These are phyloP conservation scores for Rhododendron simsii DNA, from an alignment of 148 eudicot species.

Conservation along the genomic window DNA sequence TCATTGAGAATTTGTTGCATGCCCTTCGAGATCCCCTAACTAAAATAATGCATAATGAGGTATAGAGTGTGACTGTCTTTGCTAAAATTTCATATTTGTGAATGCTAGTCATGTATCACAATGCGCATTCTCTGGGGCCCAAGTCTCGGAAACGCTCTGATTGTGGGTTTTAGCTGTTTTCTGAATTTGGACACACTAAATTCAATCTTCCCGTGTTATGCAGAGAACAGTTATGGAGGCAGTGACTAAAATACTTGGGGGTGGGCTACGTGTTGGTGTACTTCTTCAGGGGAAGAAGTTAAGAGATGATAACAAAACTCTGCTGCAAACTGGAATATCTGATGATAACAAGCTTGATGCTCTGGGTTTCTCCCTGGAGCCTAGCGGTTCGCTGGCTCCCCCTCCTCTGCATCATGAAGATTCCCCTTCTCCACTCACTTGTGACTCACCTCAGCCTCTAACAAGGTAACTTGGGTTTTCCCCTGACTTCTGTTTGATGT, in stretches of 20 bases:
- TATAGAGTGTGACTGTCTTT: background rate
- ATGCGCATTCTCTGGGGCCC: background rate
- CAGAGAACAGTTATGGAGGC: conserved; percentile 95
- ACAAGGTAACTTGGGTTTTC: conserved; percentile 42
- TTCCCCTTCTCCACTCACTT: conserved; percentile 28
- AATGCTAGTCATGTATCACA: background rate
- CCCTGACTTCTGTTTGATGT: background rate
- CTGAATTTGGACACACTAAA: background rate
- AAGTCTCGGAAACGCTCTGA: background rate
- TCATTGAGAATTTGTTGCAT: background rate
- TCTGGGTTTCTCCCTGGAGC: conserved; percentile 80
- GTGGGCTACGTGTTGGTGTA: conserved; percentile 78
- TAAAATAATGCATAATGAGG: background rate
- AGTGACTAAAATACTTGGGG: conserved; percentile 70
- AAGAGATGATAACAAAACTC: conserved; percentile 79
- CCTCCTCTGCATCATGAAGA: conserved; percentile 35
- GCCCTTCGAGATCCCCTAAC: background rate
- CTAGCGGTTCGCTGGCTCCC: conserved; percentile 39
- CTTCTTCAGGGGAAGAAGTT: conserved; percentile 80
- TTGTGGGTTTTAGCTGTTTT: background rate
- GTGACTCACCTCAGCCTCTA: conserved; percentile 36
- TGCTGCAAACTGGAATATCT: conserved; percentile 73
- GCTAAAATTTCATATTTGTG: background rate
- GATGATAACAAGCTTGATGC: conserved; percentile 60
- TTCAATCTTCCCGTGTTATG: background rate